These are phyloP conservation scores for Boehmeria nivea DNA, from an alignment of 306 rosid genomes.

Conservation along the genomic window DNA sequence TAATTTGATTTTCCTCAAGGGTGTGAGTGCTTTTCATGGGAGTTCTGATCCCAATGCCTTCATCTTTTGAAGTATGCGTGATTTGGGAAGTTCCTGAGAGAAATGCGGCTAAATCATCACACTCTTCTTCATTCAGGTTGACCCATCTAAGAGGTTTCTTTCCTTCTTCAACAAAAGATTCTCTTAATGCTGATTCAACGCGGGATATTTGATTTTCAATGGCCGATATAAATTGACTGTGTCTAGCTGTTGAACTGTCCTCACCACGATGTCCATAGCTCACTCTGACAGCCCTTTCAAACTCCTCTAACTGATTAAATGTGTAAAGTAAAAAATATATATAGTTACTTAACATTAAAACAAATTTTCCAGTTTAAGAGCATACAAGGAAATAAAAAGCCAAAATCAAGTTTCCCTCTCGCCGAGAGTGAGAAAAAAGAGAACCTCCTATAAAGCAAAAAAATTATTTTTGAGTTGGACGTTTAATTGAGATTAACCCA, in stretches of 20 bases:
- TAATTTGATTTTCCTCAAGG: conserved; percentile 25
- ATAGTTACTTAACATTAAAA: conserved; percentile 16
- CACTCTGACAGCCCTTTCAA: conserved; percentile 75
- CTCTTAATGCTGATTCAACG: conserved; percentile 62
- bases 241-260: conserved; percentile 56
- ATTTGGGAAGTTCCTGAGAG: conserved; percentile 59
- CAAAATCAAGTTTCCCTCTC: too few species aligned
- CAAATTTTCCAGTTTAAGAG: conserved; percentile 11
- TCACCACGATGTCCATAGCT: conserved; percentile 63
- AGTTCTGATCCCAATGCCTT: conserved; percentile 29
- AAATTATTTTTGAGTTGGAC: too few species aligned
- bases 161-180: conserved; percentile 59
- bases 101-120: conserved; percentile 89
- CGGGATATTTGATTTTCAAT: conserved; percentile 71
- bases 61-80: conserved; percentile 32
- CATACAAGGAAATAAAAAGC: conserved; percentile 3
- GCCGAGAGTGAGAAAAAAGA: too few species aligned
- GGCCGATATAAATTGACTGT: conserved; percentile 75
- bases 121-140: conserved; percentile 70
- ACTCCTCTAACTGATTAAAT: conserved; percentile 74
- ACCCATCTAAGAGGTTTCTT: conserved; percentile 83
- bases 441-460: too few species aligned
- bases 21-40: conserved; percentile 27
- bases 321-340: conserved; percentile 14
- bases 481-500: too few species aligned